A percentile compares a stretch with the other conserved stretches of the same genome.
Conservation (phyloP, 345 rosid species). For the Euclidium syriacum region DNA sequence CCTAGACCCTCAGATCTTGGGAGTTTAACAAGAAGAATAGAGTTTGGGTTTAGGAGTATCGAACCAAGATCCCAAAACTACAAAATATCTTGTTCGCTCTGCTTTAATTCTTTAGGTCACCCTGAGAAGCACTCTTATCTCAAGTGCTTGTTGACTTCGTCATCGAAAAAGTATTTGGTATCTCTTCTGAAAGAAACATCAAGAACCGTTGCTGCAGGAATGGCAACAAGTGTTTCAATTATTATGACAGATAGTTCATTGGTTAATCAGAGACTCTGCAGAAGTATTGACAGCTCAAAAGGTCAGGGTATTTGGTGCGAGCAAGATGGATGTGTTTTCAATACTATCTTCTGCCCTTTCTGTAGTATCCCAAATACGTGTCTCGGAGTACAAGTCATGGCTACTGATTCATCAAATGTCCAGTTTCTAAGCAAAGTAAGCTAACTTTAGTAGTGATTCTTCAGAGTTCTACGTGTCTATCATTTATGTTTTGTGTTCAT, state of each 20-base stretch:
- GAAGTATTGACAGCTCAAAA: conserved; percentile 29
- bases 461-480: neutral
- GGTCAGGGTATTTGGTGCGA: conserved; percentile 63
- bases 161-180: conserved; percentile 55
- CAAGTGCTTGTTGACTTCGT: conserved; percentile 44
- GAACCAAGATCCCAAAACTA: conserved; percentile 31
- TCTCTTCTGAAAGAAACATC: conserved; percentile 44
- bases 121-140: conserved; percentile 53
- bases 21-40: conserved; percentile 42
- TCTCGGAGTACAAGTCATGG: conserved; percentile 78
- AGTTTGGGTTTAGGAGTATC: conserved; percentile 41
- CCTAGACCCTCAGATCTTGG: conserved; percentile 22
- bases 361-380: conserved; percentile 52
- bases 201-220: conserved; percentile 28
- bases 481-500: neutral
- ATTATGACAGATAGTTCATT: conserved; percentile 50
- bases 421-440: conserved; percentile 67
- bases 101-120: conserved; percentile 58
- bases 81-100: conserved; percentile 49
- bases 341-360: conserved; percentile 68
- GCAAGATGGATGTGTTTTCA: conserved; percentile 92
- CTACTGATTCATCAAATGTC: conserved; percentile 74
- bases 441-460: neutral
- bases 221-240: conserved; percentile 42
- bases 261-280: conserved; percentile 49